Conservation (phyloP, 495 filamentous ascomycete species). For the Aspergillus cristatus region DNA sequence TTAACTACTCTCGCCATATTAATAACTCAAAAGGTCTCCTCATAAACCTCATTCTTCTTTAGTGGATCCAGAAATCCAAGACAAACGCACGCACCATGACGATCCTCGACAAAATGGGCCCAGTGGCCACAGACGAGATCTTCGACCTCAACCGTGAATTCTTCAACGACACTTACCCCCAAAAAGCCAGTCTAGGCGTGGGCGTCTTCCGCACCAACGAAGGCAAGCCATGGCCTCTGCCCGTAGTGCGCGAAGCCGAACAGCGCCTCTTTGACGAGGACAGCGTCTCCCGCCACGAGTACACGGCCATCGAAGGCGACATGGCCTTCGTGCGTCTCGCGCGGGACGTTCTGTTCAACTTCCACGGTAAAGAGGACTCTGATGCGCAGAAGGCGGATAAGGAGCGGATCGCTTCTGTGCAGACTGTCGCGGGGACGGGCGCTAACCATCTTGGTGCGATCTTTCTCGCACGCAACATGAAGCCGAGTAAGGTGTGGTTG, state of each 20-base stretch:
- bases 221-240: conserved; percentile 44
- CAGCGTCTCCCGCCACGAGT: conserved; percentile 37
- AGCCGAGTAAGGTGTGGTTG: conserved; percentile 37
- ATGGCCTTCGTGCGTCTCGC: conserved; percentile 32
- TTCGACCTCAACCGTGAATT: conserved; percentile 38
- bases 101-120: conserved; percentile 24
- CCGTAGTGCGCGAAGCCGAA: conserved; percentile 37
- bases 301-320: conserved; percentile 41
- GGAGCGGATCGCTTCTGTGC: conserved; percentile 37
- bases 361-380: conserved; percentile 21
- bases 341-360: conserved; percentile 40
- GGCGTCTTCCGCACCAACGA: conserved; percentile 46
- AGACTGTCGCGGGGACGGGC: conserved; percentile 89
- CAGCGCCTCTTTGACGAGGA: conserved; percentile 27
- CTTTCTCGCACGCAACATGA: conserved; percentile 58
- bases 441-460: conserved; percentile 81
- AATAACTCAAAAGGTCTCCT: too few species aligned
- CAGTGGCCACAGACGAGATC: conserved; percentile 40
- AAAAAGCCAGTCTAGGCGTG: conserved; percentile 41
- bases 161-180: conserved; percentile 28
- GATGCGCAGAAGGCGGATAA: conserved; percentile 19
- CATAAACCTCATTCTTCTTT: neutral
- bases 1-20: too few species aligned
- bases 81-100: conserved; percentile 15
- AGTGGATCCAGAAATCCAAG: neutral